Percentiles rank a stretch among this genome's conserved stretches.
Evolutionary conservation across 2,329 filamentous ascomycete genomes (phyloP).

Genomic region (Hymenoscyphus salicellus): DNA sequence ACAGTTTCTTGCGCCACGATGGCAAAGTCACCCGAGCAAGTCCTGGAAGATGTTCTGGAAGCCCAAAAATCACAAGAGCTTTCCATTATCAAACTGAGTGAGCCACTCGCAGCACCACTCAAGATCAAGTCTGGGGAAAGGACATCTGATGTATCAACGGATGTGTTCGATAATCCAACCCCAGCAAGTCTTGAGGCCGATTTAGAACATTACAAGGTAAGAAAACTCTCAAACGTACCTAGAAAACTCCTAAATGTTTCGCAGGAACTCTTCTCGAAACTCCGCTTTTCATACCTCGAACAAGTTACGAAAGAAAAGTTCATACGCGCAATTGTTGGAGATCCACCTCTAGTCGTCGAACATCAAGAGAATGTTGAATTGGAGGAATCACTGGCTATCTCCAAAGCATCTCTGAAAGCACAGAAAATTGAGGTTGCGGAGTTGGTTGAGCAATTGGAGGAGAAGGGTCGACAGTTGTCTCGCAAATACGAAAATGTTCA

Average conservation of each 20-base stretch:
- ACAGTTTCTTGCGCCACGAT: conserved; percentile 15
- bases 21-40: conserved; percentile 35
- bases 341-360: conserved; percentile 81
- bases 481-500: conserved; percentile 51
- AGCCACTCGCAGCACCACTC: conserved; percentile 62
- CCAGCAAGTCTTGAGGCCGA: conserved; percentile 79
- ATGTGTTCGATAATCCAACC: conserved; percentile 63
- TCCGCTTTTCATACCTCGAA: conserved; percentile 95
- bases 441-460: conserved; percentile 71
- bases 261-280: conserved; percentile 85
- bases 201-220: conserved; percentile 77
- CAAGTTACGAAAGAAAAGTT: conserved; percentile 99
- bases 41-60: conserved; percentile 49
- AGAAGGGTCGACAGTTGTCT: conserved; percentile 56
- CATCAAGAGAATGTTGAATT: conserved; percentile 77
- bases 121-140: conserved; percentile 46
- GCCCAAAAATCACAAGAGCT: conserved; percentile 60
- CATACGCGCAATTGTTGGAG: conserved; percentile 84
- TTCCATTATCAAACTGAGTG: conserved; percentile 73
- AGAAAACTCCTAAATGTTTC: conserved; percentile 7
- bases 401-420: conserved; percentile 73
- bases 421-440: conserved; percentile 76
- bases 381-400: conserved; percentile 64
- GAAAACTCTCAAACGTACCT: neutral
- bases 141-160: conserved; percentile 69